Percentiles rank a stretch among this genome's conserved stretches.
Evolutionary conservation across 345 rosid genomes (phyloP).

Genomic region (Trapa incisa): DNA sequence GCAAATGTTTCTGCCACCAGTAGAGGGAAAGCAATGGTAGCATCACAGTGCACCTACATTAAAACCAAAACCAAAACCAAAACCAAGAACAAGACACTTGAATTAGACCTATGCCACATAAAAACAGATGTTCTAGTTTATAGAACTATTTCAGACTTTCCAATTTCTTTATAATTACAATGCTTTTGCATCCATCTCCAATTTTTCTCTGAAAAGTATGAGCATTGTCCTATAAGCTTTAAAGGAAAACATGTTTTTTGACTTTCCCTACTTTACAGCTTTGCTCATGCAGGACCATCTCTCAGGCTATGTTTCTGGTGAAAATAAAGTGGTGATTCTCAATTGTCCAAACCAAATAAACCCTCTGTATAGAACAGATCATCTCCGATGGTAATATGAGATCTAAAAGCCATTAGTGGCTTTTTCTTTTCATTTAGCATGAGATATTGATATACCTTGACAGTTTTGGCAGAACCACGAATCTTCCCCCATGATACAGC

Average conservation of each 20-base stretch:
- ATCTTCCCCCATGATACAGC: conserved; percentile 97
- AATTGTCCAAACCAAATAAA: too few relatives aligned
- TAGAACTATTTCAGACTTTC: background rate
- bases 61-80: conserved; percentile 5
- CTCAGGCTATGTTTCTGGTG: too few relatives aligned
- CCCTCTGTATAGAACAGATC: background rate
- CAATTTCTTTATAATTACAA: background rate
- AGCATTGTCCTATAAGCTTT: too few relatives aligned
- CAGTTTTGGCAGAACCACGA: conserved; percentile 66
- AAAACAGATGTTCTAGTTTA: background rate
- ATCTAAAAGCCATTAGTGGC: background rate
- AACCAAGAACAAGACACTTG: background rate
- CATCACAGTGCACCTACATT: conserved; percentile 80
- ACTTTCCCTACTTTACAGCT: too few relatives aligned
- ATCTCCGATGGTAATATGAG: background rate
- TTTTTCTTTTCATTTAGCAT: too few relatives aligned
- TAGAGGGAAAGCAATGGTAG: conserved; percentile 87
- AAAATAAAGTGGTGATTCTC: too few relatives aligned
- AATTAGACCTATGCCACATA: background rate
- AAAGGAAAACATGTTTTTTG: too few relatives aligned
- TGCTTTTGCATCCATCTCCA: background rate
- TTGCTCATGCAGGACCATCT: too few relatives aligned
- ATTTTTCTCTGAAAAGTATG: too few relatives aligned
- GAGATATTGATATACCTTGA: conserved; percentile 38
- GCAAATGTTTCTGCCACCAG: conserved; percentile 94